A percentile compares a stretch with the other conserved stretches of the same genome.
phyloP scores from a whole-genome alignment of 441 rosid species.

The Erysimum pusillum region DNA sequence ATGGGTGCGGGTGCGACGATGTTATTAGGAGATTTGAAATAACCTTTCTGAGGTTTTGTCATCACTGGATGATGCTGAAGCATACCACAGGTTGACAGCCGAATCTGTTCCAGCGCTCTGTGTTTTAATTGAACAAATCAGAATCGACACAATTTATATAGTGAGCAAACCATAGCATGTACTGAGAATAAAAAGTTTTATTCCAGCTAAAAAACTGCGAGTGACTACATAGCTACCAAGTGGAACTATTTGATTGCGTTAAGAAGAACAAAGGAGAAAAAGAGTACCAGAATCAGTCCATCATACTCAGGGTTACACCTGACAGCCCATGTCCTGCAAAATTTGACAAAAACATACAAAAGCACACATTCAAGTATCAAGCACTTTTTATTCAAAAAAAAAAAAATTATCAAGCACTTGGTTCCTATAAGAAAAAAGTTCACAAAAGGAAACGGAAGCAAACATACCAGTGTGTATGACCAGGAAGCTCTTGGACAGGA shows the following conservation, averaged over 20 bases:
- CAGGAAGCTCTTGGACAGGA: conserved; percentile 82
- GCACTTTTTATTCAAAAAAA: background rate
- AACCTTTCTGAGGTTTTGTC: conserved; percentile 63
- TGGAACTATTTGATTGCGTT: background rate
- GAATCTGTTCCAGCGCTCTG: conserved; percentile 98
- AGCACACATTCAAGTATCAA: conserved; percentile 31
- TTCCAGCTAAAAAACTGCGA: conserved; percentile 16
- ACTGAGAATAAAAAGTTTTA: background rate
- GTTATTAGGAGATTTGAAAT: conserved; percentile 20
- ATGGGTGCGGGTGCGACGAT: background rate
- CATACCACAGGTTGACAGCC: conserved; percentile 84
- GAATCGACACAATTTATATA: background rate
- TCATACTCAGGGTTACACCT: conserved; percentile 86
- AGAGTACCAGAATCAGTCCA: conserved; percentile 78
- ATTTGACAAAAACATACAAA: conserved; percentile 35
- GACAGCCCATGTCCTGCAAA: conserved; percentile 95
- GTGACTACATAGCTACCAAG: conserved; percentile 2
- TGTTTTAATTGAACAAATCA: conserved; percentile 36
- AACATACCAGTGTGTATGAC: conserved; percentile 90
- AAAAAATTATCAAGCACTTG: background rate
- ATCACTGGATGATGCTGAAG: conserved; percentile 60
- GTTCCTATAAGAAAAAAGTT: conserved; percentile 5
- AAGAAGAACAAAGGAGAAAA: conserved; percentile 46
- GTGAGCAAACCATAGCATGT: conserved; percentile 3
- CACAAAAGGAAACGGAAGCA: conserved; percentile 19